Base-by-base conservation (phyloP, 192 early-diverging fungal genomes). In the Rhizoclosmatium globosum region DNA sequence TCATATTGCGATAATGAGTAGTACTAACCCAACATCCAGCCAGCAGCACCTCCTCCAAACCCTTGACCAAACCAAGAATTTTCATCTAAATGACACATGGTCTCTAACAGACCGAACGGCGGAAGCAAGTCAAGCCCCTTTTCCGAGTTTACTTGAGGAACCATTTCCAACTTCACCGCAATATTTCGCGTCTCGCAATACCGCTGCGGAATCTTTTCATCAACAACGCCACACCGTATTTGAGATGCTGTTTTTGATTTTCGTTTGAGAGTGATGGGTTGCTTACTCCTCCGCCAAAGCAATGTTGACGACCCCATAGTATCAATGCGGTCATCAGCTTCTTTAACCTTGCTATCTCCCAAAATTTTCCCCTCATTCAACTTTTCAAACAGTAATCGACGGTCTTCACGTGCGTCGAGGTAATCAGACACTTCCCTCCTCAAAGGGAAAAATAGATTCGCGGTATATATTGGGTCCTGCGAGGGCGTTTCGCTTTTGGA, bases 21-120 rank as follows among this genome's bases (percentile, higher is more conserved):
- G 0, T 21, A 56, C 77, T 60, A n/a, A 78, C 68, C 53, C 57
- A 60, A 57, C 77, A 78, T 70, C 79, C 79, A 80, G 23, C 79
- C 79, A 19, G 71, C 79, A 13, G 64, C 79, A 15, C 71, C 72
- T 2, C 47, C 72, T 23, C 79, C 79, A 56, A 64, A 80, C 41
- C 43, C 44, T 45, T 47, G 41, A 21, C 65, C 72, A 59, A 67
- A 68, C 79, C 79, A 80, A 38, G n/a, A 17, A 38, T 44, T 74
- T 47, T 79, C 71, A 69, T 69, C 56, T 6, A 73, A n/a, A 23
- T 44, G 48, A 60, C 79, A 80, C 13, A 7, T 57, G 2, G 64
- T 47, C 53, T 56, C 67, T 48, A 75, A 31, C 31, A 42, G 50
- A 0, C 79, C 79, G 56, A 50, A 68, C 45, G 38, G n/a, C 9